Base-by-base conservation (phyloP, 169 alveolate species). In the Cardiosporidium cionae region DNA sequence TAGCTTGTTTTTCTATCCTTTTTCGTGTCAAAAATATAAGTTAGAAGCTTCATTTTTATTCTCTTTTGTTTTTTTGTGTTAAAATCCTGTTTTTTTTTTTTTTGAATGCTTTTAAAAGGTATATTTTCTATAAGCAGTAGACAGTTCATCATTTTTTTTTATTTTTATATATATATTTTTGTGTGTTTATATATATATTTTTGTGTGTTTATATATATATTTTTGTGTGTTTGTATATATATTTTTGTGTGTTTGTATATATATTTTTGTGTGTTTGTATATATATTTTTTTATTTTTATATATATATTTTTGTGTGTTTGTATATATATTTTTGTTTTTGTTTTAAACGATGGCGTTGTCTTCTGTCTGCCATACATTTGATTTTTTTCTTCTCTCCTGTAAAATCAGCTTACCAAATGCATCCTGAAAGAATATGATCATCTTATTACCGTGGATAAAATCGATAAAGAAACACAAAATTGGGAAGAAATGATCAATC, bases 351-450 rank as follows among this genome's bases (percentile, higher is more conserved):
- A 7, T 58, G 7, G 28, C 7, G 7, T 44, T 16, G 58, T 44
- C n/a, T 44, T 16, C n/a, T 16, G 9, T 9, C 58, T 44, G 58
- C n/a, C 58, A n/a, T 16, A n/a, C 58, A 9, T 44, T 16, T 44
- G 58, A 9, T 44, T 44, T 9, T 44, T 2, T 77, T 33, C 29
- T 25, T 69, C 37, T 58, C 53, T 0, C 16, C 23, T 44, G 44
- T 75, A 53, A 7, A 37, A 29, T 33, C 82, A 88, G 80, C 83
- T 89, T 52, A 75, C 87, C 9, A 72, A 74, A 32, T 80, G 91
- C 36, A 82, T 88, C 23, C 81, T 95, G 65, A 89, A 93, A 68
- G 99, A 95, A 86, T 95, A 82, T 84, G 98, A 93, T 34, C 97
- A 94, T 78, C 77, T 97, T 73, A 91, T 97, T 69, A 92, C 90